Conservation (phyloP, 1,139 yeast genomes). For the Saccharomycopsis hybrid region DNA sequence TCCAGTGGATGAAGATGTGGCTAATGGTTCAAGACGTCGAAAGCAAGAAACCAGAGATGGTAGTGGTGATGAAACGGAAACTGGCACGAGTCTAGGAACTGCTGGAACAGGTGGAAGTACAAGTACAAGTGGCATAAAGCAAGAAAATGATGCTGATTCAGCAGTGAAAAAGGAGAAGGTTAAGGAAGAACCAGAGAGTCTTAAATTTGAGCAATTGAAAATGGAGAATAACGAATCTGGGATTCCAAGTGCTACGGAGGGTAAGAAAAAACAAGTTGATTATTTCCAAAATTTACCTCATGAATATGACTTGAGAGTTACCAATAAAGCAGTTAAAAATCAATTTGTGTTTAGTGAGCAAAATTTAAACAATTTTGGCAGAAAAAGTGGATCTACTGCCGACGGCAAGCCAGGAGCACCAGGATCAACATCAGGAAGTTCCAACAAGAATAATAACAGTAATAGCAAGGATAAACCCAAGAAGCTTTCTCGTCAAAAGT, state of each 20-base stretch:
- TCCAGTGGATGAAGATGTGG: constrained; percentile 23
- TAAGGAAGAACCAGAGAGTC: constrained; percentile 6
- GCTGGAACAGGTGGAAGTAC: constrained; percentile 4
- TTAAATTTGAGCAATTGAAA: constrained; percentile 13
- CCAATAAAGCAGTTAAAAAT: constrained; percentile 74
- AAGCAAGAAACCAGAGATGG: constrained; percentile 11
- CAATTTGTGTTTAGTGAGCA: constrained; percentile 90
- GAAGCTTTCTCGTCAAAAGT: constrained; percentile 30
- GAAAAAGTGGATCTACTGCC: not conserved
- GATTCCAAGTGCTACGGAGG: not conserved
- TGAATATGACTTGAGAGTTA: constrained; percentile 73
- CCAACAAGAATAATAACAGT: not conserved
- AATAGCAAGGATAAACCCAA: not conserved
- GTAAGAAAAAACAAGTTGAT: constrained; percentile 30
- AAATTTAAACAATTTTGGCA: constrained; percentile 54
- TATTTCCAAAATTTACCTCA: constrained; percentile 57
- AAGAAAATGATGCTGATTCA: constrained; percentile 1
- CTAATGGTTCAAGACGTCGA: too few relatives aligned
- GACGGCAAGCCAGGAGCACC: constrained; percentile 35
- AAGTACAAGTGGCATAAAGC: constrained; percentile 4
- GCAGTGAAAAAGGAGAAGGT: constrained; percentile 12
- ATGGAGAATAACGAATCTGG: not conserved
- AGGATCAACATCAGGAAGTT: constrained; percentile 34
- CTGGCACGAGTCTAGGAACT: not conserved
- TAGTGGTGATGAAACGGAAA: not conserved